phyloP scores from a whole-genome alignment of 176 grass and related monocot species.

The Dactylis glomerata region DNA sequence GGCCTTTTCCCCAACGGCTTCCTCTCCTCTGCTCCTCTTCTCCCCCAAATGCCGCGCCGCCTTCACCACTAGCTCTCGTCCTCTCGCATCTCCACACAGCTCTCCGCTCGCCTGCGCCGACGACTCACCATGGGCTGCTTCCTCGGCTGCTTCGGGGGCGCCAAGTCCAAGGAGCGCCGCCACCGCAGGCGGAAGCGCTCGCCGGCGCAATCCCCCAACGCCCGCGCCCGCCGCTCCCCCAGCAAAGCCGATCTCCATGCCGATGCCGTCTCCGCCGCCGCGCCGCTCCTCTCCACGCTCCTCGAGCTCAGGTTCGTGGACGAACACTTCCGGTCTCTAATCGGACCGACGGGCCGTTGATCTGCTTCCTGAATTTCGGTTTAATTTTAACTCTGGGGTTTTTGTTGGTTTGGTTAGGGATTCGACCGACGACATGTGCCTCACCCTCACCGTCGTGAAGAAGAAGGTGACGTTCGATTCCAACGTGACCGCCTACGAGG shows the following conservation, averaged over 20 bases:
- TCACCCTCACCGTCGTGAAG: slow-evolving; percentile 38
- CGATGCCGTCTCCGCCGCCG: slow-evolving; percentile 43
- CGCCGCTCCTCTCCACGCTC: slow-evolving; percentile 46
- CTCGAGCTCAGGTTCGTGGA: slow-evolving; percentile 37
- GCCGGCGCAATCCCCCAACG: slow-evolving; percentile 38
- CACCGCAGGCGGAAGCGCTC: slow-evolving; percentile 53
- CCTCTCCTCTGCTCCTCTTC: background rate
- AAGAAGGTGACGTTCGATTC: slow-evolving; percentile 99
- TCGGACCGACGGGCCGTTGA: background rate
- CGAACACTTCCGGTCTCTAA: background rate
- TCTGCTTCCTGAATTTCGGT: background rate
- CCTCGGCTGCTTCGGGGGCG: slow-evolving; percentile 87
- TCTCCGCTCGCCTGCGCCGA: background rate
- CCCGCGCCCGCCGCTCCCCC: slow-evolving; percentile 18
- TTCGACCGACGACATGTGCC: slow-evolving; percentile 51
- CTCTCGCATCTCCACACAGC: background rate
- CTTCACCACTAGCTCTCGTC: slow-evolving; percentile 28
- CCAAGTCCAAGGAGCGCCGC: slow-evolving; percentile 57
- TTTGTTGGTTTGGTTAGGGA: slow-evolving; percentile 44
- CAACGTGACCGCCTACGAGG: slow-evolving; percentile 81
- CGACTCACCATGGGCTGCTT: slow-evolving; percentile 78
- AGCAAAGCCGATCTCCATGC: slow-evolving; percentile 40
- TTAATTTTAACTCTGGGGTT: background rate
- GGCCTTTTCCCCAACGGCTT: slow-evolving; percentile 22
- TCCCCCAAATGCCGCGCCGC: slow-evolving; percentile 26